Base-by-base conservation (phyloP, 2,329 filamentous ascomycete species). In the Ophioceras dolichostomum region DNA sequence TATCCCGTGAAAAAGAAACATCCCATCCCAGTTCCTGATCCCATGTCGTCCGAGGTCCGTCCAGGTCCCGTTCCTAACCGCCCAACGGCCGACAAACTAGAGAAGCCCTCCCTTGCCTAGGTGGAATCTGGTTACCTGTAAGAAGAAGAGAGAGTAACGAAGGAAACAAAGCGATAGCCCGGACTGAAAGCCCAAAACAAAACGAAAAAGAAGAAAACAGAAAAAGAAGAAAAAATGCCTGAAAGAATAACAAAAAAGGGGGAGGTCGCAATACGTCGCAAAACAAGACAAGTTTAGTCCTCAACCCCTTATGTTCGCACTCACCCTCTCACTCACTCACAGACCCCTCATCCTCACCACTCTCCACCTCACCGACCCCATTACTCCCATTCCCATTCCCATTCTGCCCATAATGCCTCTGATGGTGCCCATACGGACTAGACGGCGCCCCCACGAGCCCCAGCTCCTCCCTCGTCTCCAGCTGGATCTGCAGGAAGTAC, bases 401-500 rank as follows among this genome's bases (percentile, higher is more conserved):
- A 26, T 26, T 26, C 8, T 12, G 22, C 8, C 22, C 22, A 12
- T 26, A 26, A 26, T 26, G 22, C 8, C 7, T 12, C 22, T 7
- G 12, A 12, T 26, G 12, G 12, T 26, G 22, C 8, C 7, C 22
- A 7, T 7, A 26, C 22, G 22, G 12, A 26, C 8, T 8, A 7
- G 22, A 26, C 8, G 22, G 8, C 22, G 22, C 7, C 22, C 8
- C 22, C 22, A 45, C 44, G 10, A 76, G 48, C 4, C 65, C 70
- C 41, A 76, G 54, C 43, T 73, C 67, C 9, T 56, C 53, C 36
- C 71, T 60, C 22, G 89, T 71, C 44, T 96, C 88, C 48, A 74
- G 75, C 63, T 91, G 80, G 37, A 98, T 95, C 39, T 78, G 75
- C 48, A 88, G 69, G 50, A 98, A 94, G 56, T 95, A 96, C 53